Evolutionary conservation across 225 moss, liverwort and hornwort species (phyloP), one percentile per base, ranked within the genome.

Genomic region (Asterella californica): DNA sequence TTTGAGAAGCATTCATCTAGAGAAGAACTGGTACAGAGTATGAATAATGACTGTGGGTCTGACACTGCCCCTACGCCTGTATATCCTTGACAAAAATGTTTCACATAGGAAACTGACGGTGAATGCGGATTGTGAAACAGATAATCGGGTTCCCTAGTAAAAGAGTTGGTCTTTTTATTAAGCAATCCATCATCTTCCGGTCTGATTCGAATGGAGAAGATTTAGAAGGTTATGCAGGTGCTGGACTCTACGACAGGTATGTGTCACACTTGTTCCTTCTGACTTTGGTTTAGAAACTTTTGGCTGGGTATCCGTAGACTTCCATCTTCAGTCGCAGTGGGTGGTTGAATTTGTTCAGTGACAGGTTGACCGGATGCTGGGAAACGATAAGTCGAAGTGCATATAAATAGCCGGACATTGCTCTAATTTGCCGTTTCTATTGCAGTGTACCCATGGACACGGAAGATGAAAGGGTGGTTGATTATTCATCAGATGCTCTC

Each of bases 201-300:
- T 94, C 97, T 24, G 94, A 97, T 84, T 94, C 97, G 14, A 94
- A 94, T 85, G 94, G 97, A 79, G 94, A 97, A 84, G 97, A 97
- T 73, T 84, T 97, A 77, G 97, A 97, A 82, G 97, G 97, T 74
- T 97, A 97, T 61, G 97, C 97, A 15, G 97, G 97, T 70, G 97
- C 94, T 29, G 97, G 97, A 72, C 89, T 97, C 33, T 97, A 97
- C 74, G 97, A 97, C 91, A 96, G 91, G 94, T 96, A 83, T 37
- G 48, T 30, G 7, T 42, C 42, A 42, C 4, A 42, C 7, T 42
- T n/a, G n/a, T n/a, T n/a, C n/a, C n/a, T n/a, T n/a, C n/a, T n/a
- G n/a, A n/a, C n/a, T n/a, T n/a, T n/a, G n/a, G n/a, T n/a, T n/a
- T n/a, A n/a, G n/a, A n/a, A n/a, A n/a, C n/a, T n/a, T n/a, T n/a